Base-by-base conservation (phyloP, 2,329 filamentous ascomycete species). In the Colletotrichum kahawae region DNA sequence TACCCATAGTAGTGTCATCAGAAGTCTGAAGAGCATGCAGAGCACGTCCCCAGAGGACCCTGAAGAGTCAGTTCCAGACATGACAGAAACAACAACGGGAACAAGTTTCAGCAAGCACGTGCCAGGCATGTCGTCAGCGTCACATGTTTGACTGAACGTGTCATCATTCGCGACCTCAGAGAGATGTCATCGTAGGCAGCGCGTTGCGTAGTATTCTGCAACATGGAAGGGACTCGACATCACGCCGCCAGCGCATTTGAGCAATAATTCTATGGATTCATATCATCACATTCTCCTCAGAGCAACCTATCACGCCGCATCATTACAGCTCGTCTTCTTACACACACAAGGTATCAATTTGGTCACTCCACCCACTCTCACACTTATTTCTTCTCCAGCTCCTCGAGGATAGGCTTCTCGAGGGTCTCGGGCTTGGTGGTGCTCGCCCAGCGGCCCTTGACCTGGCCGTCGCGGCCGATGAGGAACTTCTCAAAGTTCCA, bases 401-500 rank as follows among this genome's bases (percentile, higher is more conserved):
- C 95, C 79, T 94, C 92, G 80, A 95, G 83, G 79, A 98, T 96
- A 5, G 90, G 86, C 77, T 89, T 88, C 91, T 96, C 94, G 79
- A 99, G 86, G 51, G 86, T 85, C 87, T 96, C 95, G 1, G 97
- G 97, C 89, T 96, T 97, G 75, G 94, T 95, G 21, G 92, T 94
- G 84, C 94, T 96, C 38, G 95, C 94, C 95, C 95, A 99, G 78
- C 97, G 89, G 33, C 90, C 90, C 86, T 94, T 94, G 79, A 98
- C 95, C 86, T 93, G 90, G 31, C 97, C 97, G 84, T 98, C 95
- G 77, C 92, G 91, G 76, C 93, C 94, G 78, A 99, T 88, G 77
- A 99, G 87, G 87, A 98, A 99, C 91, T 99, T 99, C 86, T 99
- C 97, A 88, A 98, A 99, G 88, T 99, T 99, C 97, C 97, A 99